phyloP scores from a whole-genome alignment of 441 rosid species.

The Populus hybrid region DNA sequence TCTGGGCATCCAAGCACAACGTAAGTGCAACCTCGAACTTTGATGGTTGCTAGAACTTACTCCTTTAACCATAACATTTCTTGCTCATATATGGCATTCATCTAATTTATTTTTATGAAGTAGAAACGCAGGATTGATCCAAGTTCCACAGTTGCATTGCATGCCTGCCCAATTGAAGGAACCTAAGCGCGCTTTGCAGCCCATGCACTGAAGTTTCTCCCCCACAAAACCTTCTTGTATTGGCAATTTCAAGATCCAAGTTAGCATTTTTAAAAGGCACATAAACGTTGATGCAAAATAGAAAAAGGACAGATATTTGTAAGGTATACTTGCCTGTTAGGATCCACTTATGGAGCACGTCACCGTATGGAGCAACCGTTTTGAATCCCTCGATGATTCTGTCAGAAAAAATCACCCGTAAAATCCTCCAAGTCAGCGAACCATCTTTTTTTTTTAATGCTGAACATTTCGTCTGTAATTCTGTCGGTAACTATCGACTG shows the following conservation, averaged over 20 bases:
- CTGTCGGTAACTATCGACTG: no score
- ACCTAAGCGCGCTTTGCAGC: slow-evolving; percentile 77
- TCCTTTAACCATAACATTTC: not conserved
- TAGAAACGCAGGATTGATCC: slow-evolving; percentile 93
- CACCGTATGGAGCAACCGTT: no score
- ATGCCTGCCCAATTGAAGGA: slow-evolving; percentile 90
- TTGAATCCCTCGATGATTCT: no score
- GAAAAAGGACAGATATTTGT: not conserved
- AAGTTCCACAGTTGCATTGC: slow-evolving; percentile 89
- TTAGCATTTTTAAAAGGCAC: not conserved
- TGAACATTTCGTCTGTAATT: no score
- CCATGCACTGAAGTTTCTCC: slow-evolving; percentile 78
- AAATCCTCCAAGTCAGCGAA: no score
- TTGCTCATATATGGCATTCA: slow-evolving; percentile 48
- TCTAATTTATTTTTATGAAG: slow-evolving; percentile 72
- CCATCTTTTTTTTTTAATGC: no score
- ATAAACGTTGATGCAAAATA: not conserved
- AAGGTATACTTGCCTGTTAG: slow-evolving; percentile 37
- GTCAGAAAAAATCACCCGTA: no score
- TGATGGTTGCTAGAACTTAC: not conserved
- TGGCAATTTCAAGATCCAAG: slow-evolving; percentile 20
- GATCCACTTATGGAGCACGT: slow-evolving; percentile 62
- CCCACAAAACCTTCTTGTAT: slow-evolving; percentile 78
- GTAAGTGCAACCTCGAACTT: not conserved
- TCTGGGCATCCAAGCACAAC: no score